Evolutionary conservation across 768 basidiomycete genomes (phyloP).

Genomic region (Termitomyces sp.): DNA sequence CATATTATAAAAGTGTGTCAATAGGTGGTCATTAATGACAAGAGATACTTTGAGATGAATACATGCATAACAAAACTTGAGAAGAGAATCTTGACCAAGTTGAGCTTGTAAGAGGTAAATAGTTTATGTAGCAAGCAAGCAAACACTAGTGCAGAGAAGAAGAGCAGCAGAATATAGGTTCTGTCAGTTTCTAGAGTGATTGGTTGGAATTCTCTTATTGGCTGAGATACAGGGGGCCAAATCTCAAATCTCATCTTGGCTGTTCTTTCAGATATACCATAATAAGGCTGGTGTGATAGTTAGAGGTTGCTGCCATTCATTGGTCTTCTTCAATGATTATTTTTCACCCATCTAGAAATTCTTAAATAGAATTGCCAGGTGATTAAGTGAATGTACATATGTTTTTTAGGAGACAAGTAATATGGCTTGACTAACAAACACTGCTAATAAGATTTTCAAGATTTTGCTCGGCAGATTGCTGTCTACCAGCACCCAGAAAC

Average conservation of each 20-base stretch:
- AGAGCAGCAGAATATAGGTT: background rate
- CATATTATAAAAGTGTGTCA: background rate
- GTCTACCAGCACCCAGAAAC: background rate
- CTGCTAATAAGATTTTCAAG: background rate
- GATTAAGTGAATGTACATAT: background rate
- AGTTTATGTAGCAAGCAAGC: background rate
- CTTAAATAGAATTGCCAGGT: background rate
- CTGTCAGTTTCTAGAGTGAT: background rate
- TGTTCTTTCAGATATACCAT: background rate
- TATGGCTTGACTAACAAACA: background rate
- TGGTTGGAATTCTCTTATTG: background rate
- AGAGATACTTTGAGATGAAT: background rate
- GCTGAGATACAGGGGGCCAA: background rate
- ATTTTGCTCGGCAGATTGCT: background rate
- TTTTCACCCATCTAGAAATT: background rate
- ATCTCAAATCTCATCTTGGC: background rate
- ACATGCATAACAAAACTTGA: background rate
- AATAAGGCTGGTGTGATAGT: background rate
- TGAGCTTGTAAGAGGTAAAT: background rate
- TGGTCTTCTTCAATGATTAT: background rate
- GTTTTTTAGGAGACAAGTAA: background rate
- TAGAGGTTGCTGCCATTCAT: background rate
- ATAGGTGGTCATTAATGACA: background rate
- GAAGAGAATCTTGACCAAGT: background rate
- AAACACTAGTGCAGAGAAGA: background rate